Conservation (phyloP, 2,329 filamentous ascomycete species). For the Plenodomus biglobosus region DNA sequence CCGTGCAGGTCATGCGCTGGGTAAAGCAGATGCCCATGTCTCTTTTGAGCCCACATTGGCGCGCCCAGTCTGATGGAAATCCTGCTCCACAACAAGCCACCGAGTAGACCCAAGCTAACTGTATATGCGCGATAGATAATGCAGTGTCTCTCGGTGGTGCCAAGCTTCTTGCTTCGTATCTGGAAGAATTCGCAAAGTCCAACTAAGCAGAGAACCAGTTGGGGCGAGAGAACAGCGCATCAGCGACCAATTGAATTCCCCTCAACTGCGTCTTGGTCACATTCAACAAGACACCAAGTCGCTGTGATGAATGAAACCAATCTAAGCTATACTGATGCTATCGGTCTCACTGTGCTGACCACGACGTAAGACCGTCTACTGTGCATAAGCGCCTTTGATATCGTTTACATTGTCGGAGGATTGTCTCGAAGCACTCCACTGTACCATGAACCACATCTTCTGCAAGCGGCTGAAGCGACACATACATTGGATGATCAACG, state of each 20-base stretch:
- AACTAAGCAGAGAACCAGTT: slow-evolving; percentile 15
- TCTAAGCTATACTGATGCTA: slow-evolving; percentile 13
- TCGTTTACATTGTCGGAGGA: slow-evolving; percentile 21
- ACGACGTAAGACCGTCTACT: slow-evolving; percentile 4
- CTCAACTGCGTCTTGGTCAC: slow-evolving; percentile 2
- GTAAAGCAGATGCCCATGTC: background rate
- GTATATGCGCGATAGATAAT: slow-evolving; percentile 60
- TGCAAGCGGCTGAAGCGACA: slow-evolving; percentile 2
- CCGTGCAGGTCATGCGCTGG: background rate
- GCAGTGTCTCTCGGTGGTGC: slow-evolving; percentile 69
- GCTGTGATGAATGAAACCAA: slow-evolving; percentile 16
- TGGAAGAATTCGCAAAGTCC: slow-evolving; percentile 59
- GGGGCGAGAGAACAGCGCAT: slow-evolving; percentile 16
- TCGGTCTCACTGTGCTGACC: slow-evolving; percentile 6
- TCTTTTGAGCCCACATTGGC: background rate
- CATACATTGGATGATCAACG: slow-evolving; percentile 1
- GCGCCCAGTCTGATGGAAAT: background rate
- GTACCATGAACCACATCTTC: slow-evolving; percentile 5
- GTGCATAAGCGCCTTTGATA: slow-evolving; percentile 12
- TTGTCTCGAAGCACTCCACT: slow-evolving; percentile 18
- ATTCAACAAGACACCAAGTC: slow-evolving; percentile 32
- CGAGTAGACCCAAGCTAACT: slow-evolving; percentile 15
- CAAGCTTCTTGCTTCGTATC: slow-evolving; percentile 67
- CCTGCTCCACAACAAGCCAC: background rate
- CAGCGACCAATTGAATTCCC: background rate